A percentile compares a stretch with the other conserved stretches of the same genome.
Conservation (phyloP, 2,329 filamentous ascomycete species). For the Diaporthe caulivora region DNA sequence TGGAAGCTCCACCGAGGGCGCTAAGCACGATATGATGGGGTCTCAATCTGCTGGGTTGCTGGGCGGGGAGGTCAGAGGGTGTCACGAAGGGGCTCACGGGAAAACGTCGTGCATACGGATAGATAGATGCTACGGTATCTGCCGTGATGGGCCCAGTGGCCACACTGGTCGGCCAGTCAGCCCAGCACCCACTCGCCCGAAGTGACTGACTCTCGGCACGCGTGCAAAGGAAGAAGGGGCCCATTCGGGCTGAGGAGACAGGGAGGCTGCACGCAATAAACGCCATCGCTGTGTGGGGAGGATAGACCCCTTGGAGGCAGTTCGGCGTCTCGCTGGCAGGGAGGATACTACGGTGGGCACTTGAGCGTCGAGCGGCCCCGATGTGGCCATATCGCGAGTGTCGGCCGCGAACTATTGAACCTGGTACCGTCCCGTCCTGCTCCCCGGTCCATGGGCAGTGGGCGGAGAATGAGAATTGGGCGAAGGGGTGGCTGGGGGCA, state of each 20-base stretch:
- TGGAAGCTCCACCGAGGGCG: neutral
- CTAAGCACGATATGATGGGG: slow-evolving; percentile 27
- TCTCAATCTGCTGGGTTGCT: slow-evolving; percentile 30
- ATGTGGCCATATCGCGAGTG: neutral
- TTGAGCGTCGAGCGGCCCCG: neutral
- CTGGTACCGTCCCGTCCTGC: neutral
- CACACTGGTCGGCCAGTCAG: slow-evolving; percentile 1
- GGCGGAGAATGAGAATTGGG: neutral
- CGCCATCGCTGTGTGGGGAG: slow-evolving; percentile 2
- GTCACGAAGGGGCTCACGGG: neutral
- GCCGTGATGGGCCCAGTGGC: neutral
- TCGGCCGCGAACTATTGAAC: slow-evolving; percentile 1
- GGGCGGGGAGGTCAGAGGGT: neutral
- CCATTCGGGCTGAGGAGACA: neutral
- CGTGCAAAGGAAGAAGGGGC: neutral
- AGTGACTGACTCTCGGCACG: slow-evolving; percentile 12
- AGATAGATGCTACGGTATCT: slow-evolving; percentile 27
- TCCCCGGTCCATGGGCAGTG: neutral
- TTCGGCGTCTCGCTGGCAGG: slow-evolving; percentile 17
- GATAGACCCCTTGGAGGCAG: neutral
- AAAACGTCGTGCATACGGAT: slow-evolving; percentile 12
- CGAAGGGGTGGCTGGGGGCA: neutral
- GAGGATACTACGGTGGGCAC: neutral
- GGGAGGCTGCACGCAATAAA: neutral
- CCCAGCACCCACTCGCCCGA: slow-evolving; percentile 1